phyloP scores from a whole-genome alignment of 805 yeast genomes.

The Candida nemodendra region DNA sequence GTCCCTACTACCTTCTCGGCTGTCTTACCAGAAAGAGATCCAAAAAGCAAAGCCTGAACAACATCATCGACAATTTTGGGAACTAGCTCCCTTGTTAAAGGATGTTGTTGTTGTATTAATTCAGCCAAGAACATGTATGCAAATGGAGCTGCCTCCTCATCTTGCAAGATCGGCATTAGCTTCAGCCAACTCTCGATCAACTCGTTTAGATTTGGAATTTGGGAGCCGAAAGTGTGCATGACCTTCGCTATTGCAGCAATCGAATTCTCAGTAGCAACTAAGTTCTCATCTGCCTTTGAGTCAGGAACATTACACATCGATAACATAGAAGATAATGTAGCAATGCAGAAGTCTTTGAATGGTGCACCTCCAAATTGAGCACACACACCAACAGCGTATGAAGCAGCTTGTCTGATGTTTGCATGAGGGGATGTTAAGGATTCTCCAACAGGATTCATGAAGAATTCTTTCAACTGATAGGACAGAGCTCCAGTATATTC shows the following conservation, averaged over 20 bases:
- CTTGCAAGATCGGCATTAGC: slow-evolving; percentile 78
- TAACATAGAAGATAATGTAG: slow-evolving; percentile 72
- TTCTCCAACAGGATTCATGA: slow-evolving; percentile 62
- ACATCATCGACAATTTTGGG: slow-evolving; percentile 67
- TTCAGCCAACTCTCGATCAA: slow-evolving; percentile 75
- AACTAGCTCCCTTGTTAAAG: slow-evolving; percentile 49
- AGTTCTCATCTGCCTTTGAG: slow-evolving; percentile 79
- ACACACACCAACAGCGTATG: slow-evolving; percentile 79
- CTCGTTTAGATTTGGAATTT: slow-evolving; percentile 59
- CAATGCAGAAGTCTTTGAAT: slow-evolving; percentile 61
- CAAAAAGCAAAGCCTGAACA: slow-evolving; percentile 69
- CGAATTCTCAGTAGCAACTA: slow-evolving; percentile 85
- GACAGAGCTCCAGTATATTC: slow-evolving; percentile 77
- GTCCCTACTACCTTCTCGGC: slow-evolving; percentile 64
- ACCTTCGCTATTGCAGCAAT: slow-evolving; percentile 82
- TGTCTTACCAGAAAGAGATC: slow-evolving; percentile 65
- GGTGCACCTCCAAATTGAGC: slow-evolving; percentile 75
- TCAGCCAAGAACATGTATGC: slow-evolving; percentile 74
- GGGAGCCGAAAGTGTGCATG: slow-evolving; percentile 58
- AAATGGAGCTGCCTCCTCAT: slow-evolving; percentile 85
- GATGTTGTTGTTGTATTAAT: slow-evolving; percentile 66
- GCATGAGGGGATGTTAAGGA: slow-evolving; percentile 66
- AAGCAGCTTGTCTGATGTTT: slow-evolving; percentile 81
- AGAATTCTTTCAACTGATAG: slow-evolving; percentile 59
- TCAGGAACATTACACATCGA: slow-evolving; percentile 74